Conservation (phyloP, 2,329 filamentous ascomycete genomes). For the Calonectria ilicicola region DNA sequence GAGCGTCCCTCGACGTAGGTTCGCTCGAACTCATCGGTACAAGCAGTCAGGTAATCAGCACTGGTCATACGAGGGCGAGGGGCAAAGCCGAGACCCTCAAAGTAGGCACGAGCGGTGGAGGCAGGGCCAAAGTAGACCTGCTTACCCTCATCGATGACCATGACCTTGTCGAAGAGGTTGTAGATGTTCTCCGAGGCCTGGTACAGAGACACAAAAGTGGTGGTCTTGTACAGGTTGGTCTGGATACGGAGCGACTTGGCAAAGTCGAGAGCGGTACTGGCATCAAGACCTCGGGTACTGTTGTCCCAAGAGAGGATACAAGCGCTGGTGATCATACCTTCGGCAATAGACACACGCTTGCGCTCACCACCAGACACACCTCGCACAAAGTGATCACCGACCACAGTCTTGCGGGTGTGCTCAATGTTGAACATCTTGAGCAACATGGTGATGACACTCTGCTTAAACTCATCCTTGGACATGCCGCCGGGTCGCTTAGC, state of each 20-base stretch:
- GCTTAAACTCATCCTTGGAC: slow-evolving; percentile 79
- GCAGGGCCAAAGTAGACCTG: slow-evolving; percentile 82
- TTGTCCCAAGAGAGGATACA: slow-evolving; percentile 83
- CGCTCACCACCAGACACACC: slow-evolving; percentile 81
- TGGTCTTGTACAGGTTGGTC: slow-evolving; percentile 86
- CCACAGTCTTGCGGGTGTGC: slow-evolving; percentile 86
- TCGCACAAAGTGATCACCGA: slow-evolving; percentile 85
- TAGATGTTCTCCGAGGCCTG: slow-evolving; percentile 88
- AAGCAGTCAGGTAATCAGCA: slow-evolving; percentile 84
- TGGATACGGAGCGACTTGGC: slow-evolving; percentile 79
- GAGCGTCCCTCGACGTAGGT: slow-evolving; percentile 78
- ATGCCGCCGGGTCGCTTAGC: slow-evolving; percentile 82
- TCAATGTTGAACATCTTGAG: slow-evolving; percentile 96
- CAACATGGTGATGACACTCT: slow-evolving; percentile 78
- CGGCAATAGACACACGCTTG: slow-evolving; percentile 80
- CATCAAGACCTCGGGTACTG: slow-evolving; percentile 76
- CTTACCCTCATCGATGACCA: slow-evolving; percentile 81
- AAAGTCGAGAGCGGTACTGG: slow-evolving; percentile 76
- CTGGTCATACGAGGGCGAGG: slow-evolving; percentile 83
- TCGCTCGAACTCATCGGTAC: slow-evolving; percentile 86
- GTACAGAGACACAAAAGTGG: slow-evolving; percentile 88
- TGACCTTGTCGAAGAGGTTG: slow-evolving; percentile 83
- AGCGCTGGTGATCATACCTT: slow-evolving; percentile 82
- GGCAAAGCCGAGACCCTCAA: slow-evolving; percentile 81
- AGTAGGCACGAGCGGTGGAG: slow-evolving; percentile 76